Percentiles rank a stretch among this genome's conserved stretches.
Evolutionary conservation across 306 rosid genomes (phyloP).

Genomic region (Gynostemma pentaphyllum): DNA sequence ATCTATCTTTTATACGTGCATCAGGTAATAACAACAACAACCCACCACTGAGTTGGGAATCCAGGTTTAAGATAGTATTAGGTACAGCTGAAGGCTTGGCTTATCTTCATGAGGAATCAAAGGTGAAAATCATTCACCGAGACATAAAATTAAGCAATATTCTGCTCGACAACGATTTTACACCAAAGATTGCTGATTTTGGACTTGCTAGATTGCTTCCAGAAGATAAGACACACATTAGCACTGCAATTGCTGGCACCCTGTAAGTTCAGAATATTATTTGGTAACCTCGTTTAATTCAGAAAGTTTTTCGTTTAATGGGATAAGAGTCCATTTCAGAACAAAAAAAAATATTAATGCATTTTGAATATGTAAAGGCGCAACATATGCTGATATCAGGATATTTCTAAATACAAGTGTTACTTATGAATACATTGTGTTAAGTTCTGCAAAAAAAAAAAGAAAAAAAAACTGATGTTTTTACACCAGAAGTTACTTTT

Average conservation of each 20-base stretch:
- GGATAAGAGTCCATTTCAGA: background rate
- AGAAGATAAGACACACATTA: constrained; percentile 33
- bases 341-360: background rate
- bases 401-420: background rate
- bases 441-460: background rate
- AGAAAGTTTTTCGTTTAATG: background rate
- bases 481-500: background rate
- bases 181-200: constrained; percentile 61
- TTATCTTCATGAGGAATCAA: constrained; percentile 55
- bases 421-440: background rate
- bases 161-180: constrained; percentile 41
- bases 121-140: constrained; percentile 48
- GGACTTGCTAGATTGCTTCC: constrained; percentile 38
- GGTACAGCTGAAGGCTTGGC: constrained; percentile 67
- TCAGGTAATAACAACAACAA: constrained; percentile 23
- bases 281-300: background rate
- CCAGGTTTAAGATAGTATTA: constrained; percentile 40
- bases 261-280: constrained; percentile 27
- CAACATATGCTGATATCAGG: background rate
- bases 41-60: constrained; percentile 36
- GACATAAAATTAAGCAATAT: constrained; percentile 59
- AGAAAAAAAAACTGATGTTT: background rate
- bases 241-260: constrained; percentile 41
- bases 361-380: background rate
- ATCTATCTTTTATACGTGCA: background rate